Conservation (phyloP, 495 filamentous ascomycete species). For the Penicillium arizonense region DNA sequence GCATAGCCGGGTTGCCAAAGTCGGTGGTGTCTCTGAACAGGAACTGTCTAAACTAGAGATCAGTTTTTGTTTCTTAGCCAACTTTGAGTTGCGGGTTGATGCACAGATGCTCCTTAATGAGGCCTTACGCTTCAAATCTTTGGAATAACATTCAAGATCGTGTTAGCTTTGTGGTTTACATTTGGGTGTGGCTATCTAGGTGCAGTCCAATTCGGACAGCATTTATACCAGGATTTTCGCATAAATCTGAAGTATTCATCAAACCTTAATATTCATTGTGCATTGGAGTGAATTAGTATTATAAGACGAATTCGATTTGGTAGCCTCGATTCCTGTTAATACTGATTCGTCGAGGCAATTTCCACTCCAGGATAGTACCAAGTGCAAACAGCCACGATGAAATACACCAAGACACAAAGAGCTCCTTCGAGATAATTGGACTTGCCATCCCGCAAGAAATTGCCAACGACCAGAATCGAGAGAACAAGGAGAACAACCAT, state of each 20-base stretch:
- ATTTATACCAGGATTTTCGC: too few species aligned
- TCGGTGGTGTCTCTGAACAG: conserved; percentile 79
- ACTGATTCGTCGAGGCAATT: conserved; percentile 22
- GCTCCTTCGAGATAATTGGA: conserved; percentile 79
- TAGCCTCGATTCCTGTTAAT: not conserved
- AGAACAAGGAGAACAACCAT: conserved; percentile 85
- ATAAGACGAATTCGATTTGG: too few species aligned
- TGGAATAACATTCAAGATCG: not conserved
- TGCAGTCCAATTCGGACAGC: not conserved
- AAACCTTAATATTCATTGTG: too few species aligned
- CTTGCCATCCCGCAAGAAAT: conserved; percentile 76
- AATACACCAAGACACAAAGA: conserved; percentile 63
- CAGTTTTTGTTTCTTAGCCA: conserved; percentile 81
- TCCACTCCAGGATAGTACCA: conserved; percentile 49
- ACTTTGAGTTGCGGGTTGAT: conserved; percentile 77
- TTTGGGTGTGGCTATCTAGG: not conserved
- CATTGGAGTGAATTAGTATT: too few species aligned
- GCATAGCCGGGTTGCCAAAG: conserved; percentile 78
- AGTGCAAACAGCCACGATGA: conserved; percentile 53
- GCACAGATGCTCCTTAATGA: conserved; percentile 57
- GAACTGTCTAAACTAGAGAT: conserved; percentile 85
- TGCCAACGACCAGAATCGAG: conserved; percentile 81
- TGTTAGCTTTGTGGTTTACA: not conserved
- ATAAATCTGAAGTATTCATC: too few species aligned
- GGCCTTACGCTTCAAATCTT: conserved; percentile 10